Evolutionary conservation across 2,329 filamentous ascomycete genomes (phyloP), one percentile per base, ranked within the genome.

Genomic region (Purpureocillium takamizusanense): DNA sequence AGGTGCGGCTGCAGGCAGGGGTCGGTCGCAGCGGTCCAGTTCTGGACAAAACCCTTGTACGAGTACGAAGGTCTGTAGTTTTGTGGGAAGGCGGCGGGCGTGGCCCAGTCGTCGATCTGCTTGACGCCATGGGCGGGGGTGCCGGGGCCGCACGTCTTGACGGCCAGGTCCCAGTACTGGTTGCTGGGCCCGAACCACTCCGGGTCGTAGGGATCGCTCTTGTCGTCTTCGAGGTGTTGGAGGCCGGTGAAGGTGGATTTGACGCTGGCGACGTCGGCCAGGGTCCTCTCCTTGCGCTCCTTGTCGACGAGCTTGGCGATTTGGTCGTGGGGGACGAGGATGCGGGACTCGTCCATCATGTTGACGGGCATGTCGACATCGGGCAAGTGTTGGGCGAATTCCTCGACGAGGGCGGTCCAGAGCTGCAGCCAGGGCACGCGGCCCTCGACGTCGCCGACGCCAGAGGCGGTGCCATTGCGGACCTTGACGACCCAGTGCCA

Each of bases 351-450:
- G 52, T 82, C 78, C 58, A 79, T 67, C 37, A 69, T 66, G 51
- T 83, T 82, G 60, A 82, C 74, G 10, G 77, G 72, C 63, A 82
- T 79, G 51, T 82, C 77, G 53, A 83, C 72, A 43, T 83, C 77
- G 5, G 78, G 78, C 16, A 83, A 53, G 36, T 68, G 60, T 12
- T 65, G 52, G 18, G 72, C 67, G 29, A 78, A 73, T 40, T 72
- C 69, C 2, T 52, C 47, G 16, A 80, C 66, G 11, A 77, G 59
- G 4, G 56, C 51, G 2, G 66, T 64, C 70, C 70, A 74, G 16
- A 65, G 55, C 49, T 67, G 51, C 33, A 72, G 48, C 65, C 68
- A 71, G 4, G 61, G 56, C 17, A 69, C 67, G 25, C 55, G 60
- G 21, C 53, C 57, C 18, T 57, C 52, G 13, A 55, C 56, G 32